phyloP scores from a whole-genome alignment of 495 filamentous ascomycete genomes.

The Penicillium maclennaniae region DNA sequence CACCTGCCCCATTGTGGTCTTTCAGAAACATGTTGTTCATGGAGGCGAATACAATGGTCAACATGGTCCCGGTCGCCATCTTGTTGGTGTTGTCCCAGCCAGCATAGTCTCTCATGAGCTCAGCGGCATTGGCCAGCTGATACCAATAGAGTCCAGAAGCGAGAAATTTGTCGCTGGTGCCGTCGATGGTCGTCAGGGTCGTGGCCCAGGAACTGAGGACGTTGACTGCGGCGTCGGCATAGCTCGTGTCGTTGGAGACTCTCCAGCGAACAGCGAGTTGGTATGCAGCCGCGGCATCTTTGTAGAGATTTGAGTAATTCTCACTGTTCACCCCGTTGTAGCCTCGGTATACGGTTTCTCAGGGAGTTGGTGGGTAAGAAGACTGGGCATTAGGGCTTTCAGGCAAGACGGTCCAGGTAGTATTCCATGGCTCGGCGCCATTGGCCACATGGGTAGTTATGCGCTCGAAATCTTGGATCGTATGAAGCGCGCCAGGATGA shows the following conservation, averaged over 20 bases:
- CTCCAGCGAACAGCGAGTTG: constrained; percentile 38
- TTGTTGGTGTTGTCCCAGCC: constrained; percentile 26
- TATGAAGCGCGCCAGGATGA: constrained; percentile 40
- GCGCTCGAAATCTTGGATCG: constrained; percentile 30
- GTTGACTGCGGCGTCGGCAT: constrained; percentile 29
- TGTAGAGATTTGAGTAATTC: constrained; percentile 37
- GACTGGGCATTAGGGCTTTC: constrained; percentile 23
- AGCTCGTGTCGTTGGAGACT: constrained; percentile 30
- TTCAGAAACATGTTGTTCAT: constrained; percentile 32
- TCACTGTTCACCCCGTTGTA: constrained; percentile 20
- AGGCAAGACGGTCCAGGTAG: constrained; percentile 31
- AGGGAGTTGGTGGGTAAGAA: constrained; percentile 18
- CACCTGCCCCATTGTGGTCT: constrained; percentile 26
- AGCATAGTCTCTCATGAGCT: constrained; percentile 36
- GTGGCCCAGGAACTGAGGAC: constrained; percentile 40
- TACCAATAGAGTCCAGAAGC: constrained; percentile 45
- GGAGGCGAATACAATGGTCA: constrained; percentile 32
- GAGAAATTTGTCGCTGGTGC: constrained; percentile 36
- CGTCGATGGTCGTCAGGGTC: constrained; percentile 32
- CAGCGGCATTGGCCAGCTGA: constrained; percentile 43
- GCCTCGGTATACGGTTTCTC: constrained; percentile 31
- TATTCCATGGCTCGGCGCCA: constrained; percentile 32
- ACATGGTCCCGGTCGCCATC: constrained; percentile 21
- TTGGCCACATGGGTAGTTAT: constrained; percentile 27
- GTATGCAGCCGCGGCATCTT: constrained; percentile 39